phyloP scores from a whole-genome alignment of 805 yeast genomes.

The Metschnikowia similis region DNA sequence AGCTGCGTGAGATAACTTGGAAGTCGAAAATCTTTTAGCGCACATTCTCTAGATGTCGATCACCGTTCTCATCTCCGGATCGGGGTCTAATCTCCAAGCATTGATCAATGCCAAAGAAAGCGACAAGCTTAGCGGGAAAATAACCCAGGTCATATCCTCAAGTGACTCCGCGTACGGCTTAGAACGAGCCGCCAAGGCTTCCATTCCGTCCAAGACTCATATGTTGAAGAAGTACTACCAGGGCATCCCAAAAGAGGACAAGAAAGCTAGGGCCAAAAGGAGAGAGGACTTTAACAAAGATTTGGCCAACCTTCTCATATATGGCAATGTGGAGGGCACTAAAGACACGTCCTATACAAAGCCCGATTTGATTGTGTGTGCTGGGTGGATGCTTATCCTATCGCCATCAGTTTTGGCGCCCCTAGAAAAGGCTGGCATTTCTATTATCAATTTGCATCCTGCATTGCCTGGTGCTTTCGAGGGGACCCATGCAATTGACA shows the following conservation, averaged over 20 bases:
- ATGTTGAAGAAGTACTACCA: conserved; percentile 68
- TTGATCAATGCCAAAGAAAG: conserved; percentile 66
- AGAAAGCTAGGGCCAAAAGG: conserved; percentile 51
- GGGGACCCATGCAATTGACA: conserved; percentile 93
- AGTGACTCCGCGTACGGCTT: conserved; percentile 84
- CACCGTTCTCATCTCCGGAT: conserved; percentile 86
- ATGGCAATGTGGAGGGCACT: conserved; percentile 39
- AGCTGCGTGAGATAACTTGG: conserved; percentile 4
- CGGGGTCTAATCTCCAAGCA: conserved; percentile 95
- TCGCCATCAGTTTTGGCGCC: conserved; percentile 73
- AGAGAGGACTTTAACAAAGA: conserved; percentile 75
- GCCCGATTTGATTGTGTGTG: conserved; percentile 91
- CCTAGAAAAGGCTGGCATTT: conserved; percentile 53
- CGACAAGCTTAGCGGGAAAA: conserved; percentile 45
- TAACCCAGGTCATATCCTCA: conserved; percentile 81
- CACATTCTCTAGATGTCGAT: conserved; percentile 26
- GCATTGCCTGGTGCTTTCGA: conserved; percentile 97
- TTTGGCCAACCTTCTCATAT: conserved; percentile 62
- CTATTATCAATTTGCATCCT: conserved; percentile 92
- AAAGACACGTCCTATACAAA: conserved; percentile 31
- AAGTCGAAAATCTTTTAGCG: conserved; percentile 1
- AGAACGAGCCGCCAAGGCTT: conserved; percentile 64
- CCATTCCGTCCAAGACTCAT: conserved; percentile 71
- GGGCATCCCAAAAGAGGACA: conserved; percentile 68
- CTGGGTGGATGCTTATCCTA: conserved; percentile 96